Evolutionary conservation across 768 basidiomycete genomes (phyloP).

Genomic region (Leccinum truebloodii): DNA sequence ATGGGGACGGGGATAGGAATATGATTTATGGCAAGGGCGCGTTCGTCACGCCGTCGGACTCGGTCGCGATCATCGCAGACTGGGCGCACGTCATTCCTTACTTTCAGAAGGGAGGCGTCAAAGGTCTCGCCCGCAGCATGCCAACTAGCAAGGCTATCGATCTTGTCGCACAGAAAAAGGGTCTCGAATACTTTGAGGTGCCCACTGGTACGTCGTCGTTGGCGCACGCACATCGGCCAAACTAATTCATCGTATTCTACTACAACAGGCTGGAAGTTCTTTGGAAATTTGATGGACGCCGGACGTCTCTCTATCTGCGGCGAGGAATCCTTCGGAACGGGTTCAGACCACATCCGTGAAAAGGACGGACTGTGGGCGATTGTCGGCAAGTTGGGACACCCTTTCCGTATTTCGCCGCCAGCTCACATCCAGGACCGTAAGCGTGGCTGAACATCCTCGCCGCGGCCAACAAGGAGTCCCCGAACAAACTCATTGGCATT

Average conservation of each 20-base stretch:
- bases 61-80: slow-evolving; percentile 97
- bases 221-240: background rate
- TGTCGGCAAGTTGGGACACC: slow-evolving; percentile 59
- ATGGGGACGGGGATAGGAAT: slow-evolving; percentile 98
- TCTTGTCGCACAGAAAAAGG: slow-evolving; percentile 91
- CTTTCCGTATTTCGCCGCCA: slow-evolving; percentile 7
- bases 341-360: slow-evolving; percentile 99
- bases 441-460: slow-evolving; percentile 98
- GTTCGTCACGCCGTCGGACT: slow-evolving; percentile 97
- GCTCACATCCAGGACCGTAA: slow-evolving; percentile 30
- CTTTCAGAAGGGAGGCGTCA: slow-evolving; percentile 86
- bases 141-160: slow-evolving; percentile 97
- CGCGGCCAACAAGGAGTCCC: slow-evolving; percentile 77
- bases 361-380: slow-evolving; percentile 99
- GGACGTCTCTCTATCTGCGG: slow-evolving; percentile 97
- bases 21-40: slow-evolving; percentile 99
- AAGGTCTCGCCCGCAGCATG: slow-evolving; percentile 96
- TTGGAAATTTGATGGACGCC: slow-evolving; percentile 99
- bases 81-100: slow-evolving; percentile 93
- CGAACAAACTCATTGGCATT: slow-evolving; percentile 80
- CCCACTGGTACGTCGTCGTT: slow-evolving; percentile 74
- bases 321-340: slow-evolving; percentile 98
- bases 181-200: slow-evolving; percentile 91
- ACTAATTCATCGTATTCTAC: slow-evolving; percentile 1
- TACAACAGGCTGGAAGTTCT: slow-evolving; percentile 94